Conservation (phyloP, 768 basidiomycete genomes). For the Agrocybe pediades region DNA sequence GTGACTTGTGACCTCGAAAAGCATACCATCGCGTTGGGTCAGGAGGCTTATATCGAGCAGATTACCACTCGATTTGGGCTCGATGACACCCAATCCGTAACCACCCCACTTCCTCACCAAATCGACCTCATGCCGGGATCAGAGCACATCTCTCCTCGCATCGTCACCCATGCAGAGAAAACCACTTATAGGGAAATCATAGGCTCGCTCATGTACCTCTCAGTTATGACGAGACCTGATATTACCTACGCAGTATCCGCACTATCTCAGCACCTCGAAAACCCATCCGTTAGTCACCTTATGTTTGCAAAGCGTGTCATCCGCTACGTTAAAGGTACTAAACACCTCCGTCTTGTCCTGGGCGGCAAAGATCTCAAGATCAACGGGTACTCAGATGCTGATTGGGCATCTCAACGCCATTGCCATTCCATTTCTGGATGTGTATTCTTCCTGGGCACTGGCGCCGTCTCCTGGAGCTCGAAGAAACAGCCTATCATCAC, state of each 20-base stretch:
- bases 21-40: slow-evolving; percentile 20
- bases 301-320: slow-evolving; percentile 38
- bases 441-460: no score
- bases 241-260: slow-evolving; percentile 29
- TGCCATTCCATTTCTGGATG: no score
- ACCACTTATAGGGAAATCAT: not conserved
- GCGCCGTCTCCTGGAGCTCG: no score
- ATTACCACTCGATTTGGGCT: slow-evolving; percentile 19
- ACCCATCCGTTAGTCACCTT: slow-evolving; percentile 37
- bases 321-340: slow-evolving; percentile 36
- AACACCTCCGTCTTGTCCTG: slow-evolving; percentile 1
- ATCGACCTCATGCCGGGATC: slow-evolving; percentile 15
- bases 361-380: slow-evolving; percentile 10
- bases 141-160: slow-evolving; percentile 6
- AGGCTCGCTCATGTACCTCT: not conserved
- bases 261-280: slow-evolving; percentile 32
- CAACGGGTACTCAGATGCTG: no score
- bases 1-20: slow-evolving; percentile 16
- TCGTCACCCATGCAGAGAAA: slow-evolving; percentile 2
- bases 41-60: slow-evolving; percentile 25
- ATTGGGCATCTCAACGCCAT: no score
- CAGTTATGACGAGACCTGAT: not conserved
- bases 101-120: slow-evolving; percentile 16
- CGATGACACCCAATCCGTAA: slow-evolving; percentile 14
- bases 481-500: not conserved